These are phyloP conservation scores for Samsoniella hepiali DNA, from an alignment of 2,329 filamentous ascomycete species.

Conservation along the genomic window DNA sequence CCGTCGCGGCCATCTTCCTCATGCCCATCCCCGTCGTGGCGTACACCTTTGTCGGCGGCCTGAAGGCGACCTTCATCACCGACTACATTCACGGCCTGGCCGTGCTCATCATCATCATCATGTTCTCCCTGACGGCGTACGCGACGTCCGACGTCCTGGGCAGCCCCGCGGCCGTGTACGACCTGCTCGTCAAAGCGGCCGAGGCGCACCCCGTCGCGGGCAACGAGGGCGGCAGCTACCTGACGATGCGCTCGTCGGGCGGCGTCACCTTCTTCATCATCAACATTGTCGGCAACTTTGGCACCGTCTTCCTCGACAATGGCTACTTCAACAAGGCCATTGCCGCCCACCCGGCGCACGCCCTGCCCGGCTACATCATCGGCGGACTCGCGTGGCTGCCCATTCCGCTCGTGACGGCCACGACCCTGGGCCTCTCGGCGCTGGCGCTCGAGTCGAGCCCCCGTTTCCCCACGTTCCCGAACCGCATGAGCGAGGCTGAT, in stretches of 20 bases:
- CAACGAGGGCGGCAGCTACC: conserved; percentile 76
- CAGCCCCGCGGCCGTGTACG: conserved; percentile 73
- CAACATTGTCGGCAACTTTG: conserved; percentile 74
- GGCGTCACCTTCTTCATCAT: conserved; percentile 90
- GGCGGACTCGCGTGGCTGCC: conserved; percentile 89
- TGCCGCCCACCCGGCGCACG: conserved; percentile 78
- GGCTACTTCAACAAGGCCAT: conserved; percentile 95
- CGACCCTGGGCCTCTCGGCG: conserved; percentile 80
- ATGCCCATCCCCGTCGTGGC: conserved; percentile 76
- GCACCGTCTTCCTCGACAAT: conserved; percentile 81
- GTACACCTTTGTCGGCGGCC: conserved; percentile 74
- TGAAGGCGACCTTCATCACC: conserved; percentile 84
- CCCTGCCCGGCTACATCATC: conserved; percentile 82
- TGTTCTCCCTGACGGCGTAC: conserved; percentile 81
- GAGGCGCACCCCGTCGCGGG: conserved; percentile 70
- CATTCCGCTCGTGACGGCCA: conserved; percentile 86
- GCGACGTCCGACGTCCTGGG: conserved; percentile 69
- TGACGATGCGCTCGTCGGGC: conserved; percentile 71
- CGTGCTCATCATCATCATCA: conserved; percentile 77
- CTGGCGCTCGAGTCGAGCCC: conserved; percentile 74
- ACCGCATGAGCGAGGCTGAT: conserved; percentile 69
- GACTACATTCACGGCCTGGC: conserved; percentile 87
- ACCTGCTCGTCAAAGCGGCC: conserved; percentile 68
- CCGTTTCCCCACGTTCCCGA: conserved; percentile 67
- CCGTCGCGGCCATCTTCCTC: conserved; percentile 67